Evolutionary conservation across 257 asterid species (phyloP).

Genomic region (Lithospermum erythrorhizon): DNA sequence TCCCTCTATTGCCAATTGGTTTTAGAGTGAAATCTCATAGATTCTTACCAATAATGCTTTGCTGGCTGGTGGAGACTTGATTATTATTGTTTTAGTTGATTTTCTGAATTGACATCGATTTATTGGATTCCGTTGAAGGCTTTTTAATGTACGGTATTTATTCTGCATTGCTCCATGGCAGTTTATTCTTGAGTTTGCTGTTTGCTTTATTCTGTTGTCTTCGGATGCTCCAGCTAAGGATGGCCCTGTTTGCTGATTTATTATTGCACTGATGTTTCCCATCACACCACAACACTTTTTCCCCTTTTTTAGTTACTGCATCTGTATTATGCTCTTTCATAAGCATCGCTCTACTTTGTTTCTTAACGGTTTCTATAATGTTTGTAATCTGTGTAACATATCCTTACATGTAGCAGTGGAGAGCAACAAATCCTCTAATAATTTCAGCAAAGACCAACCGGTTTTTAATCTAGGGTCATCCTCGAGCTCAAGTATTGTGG

Average conservation of each 20-base stretch:
- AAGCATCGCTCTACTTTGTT: background rate
- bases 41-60: too few relatives aligned
- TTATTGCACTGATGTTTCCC: too few relatives aligned
- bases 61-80: background rate
- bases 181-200: too few relatives aligned
- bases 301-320: background rate
- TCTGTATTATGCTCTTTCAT: background rate
- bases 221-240: too few relatives aligned
- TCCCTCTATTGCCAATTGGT: too few relatives aligned
- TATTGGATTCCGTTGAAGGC: background rate
- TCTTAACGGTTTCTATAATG: background rate
- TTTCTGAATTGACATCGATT: background rate
- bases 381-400: background rate
- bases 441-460: conserved; percentile 37
- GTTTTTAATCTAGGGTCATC: conserved; percentile 32
- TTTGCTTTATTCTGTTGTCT: too few relatives aligned
- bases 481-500: conserved; percentile 51
- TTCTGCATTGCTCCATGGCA: too few relatives aligned
- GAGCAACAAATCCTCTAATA: conserved; percentile 46
- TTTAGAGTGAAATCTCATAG: too few relatives aligned
- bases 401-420: conserved; percentile 20
- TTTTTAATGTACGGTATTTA: too few relatives aligned
- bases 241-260: too few relatives aligned
- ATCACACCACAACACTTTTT: too few relatives aligned
- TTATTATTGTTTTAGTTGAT: background rate